Conservation (phyloP, 768 basidiomycete genomes). For the Mycena rebaudengoi region DNA sequence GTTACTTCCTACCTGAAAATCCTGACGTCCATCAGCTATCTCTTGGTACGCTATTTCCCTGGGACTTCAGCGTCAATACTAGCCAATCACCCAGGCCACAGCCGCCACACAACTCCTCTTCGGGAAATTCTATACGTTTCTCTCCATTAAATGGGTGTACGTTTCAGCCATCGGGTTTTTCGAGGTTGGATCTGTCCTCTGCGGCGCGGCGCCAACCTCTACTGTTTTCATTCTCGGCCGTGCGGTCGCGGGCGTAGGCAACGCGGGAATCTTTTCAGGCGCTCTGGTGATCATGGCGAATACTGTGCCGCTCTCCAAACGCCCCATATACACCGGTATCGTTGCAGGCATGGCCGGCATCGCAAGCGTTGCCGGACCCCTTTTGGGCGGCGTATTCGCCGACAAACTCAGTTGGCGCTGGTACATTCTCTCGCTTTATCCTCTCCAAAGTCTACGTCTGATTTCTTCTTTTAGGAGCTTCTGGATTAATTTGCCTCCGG, state of each 20-base stretch:
- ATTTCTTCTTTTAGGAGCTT: conserved; percentile 29
- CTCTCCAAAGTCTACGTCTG: background rate
- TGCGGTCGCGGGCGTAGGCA: conserved; percentile 55
- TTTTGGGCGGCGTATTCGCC: conserved; percentile 42
- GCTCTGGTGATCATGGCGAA: conserved; percentile 36
- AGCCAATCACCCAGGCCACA: background rate
- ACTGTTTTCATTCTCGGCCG: conserved; percentile 50
- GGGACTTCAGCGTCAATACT: background rate
- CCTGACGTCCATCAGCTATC: background rate
- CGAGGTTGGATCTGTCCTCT: conserved; percentile 53
- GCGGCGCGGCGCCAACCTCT: conserved; percentile 43
- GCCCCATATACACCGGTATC: conserved; percentile 45
- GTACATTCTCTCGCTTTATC: conserved; percentile 28
- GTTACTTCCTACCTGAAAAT: background rate
- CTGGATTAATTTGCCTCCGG: conserved; percentile 41
- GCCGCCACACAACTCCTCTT: conserved; percentile 4
- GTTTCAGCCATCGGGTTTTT: conserved; percentile 40
- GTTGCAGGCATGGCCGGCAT: conserved; percentile 42
- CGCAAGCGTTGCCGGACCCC: conserved; percentile 33
- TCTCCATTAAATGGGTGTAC: conserved; percentile 10
- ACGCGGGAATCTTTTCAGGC: conserved; percentile 40
- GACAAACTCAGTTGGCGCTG: conserved; percentile 47
- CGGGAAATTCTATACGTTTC: background rate
- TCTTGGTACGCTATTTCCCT: background rate
- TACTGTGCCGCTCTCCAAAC: conserved; percentile 38